Conservation (phyloP, 2,329 filamentous ascomycete species). For the Colletotrichum higginsianum region DNA sequence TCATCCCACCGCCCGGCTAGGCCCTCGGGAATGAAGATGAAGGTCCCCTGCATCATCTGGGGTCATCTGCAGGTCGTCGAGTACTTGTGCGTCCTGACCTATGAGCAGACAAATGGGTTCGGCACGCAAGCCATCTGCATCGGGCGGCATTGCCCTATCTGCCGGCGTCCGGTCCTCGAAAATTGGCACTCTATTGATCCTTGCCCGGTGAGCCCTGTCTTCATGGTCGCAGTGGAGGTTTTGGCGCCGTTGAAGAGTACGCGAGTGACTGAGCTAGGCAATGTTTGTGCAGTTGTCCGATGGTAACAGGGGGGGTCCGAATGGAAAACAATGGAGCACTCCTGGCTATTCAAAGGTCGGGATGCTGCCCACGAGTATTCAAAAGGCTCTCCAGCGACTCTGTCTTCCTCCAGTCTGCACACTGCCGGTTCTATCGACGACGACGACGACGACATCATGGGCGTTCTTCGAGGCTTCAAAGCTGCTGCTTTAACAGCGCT, state of each 20-base stretch:
- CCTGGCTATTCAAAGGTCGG: constrained; percentile 1
- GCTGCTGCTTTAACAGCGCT: neutral
- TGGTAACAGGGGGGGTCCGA: neutral
- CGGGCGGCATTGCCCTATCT: constrained; percentile 18
- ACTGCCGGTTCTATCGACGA: neutral
- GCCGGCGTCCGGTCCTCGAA: neutral
- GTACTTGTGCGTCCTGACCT: constrained; percentile 4
- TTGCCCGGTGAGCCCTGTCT: neutral
- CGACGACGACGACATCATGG: constrained; percentile 2
- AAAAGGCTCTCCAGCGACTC: no score
- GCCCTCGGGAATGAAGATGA: neutral
- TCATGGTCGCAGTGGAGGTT: neutral
- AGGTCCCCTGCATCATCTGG: neutral
- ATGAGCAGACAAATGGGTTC: neutral
- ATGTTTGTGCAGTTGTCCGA: constrained; percentile 6
- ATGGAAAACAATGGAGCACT: neutral
- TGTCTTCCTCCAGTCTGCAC: neutral
- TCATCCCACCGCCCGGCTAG: neutral
- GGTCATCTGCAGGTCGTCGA: neutral
- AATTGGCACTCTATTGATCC: neutral
- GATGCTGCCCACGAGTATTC: neutral
- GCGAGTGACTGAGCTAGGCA: neutral
- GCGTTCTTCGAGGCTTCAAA: constrained; percentile 2
- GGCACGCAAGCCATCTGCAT: constrained; percentile 1
- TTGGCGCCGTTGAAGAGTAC: constrained; percentile 6